Evolutionary conservation across 2,329 filamentous ascomycete genomes (phyloP).

Genomic region (Trichothecium sympodiale): DNA sequence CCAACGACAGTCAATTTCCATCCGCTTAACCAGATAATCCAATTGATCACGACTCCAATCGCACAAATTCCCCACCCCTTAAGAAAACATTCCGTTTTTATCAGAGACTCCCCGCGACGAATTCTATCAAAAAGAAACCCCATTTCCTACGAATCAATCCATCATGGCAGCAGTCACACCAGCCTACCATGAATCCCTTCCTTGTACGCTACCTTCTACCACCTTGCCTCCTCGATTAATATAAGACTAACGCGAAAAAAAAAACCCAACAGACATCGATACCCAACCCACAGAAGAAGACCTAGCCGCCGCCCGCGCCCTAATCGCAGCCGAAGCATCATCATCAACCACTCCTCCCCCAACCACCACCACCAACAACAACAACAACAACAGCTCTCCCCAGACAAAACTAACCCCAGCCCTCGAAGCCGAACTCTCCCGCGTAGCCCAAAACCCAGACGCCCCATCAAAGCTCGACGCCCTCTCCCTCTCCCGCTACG

Average conservation of each 20-base stretch:
- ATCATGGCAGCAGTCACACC: slow-evolving; percentile 18
- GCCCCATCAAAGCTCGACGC: slow-evolving; percentile 25
- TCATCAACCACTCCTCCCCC: slow-evolving; percentile 33
- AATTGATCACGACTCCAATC: too few species aligned
- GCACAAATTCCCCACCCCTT: too few species aligned
- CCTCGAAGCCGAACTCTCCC: slow-evolving; percentile 57
- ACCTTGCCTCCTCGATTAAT: too few species aligned
- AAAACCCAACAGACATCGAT: slow-evolving; percentile 62
- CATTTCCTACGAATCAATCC: too few species aligned
- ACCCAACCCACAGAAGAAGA: slow-evolving; percentile 50
- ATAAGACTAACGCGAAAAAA: slow-evolving; percentile 3
- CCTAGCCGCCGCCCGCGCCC: slow-evolving; percentile 54
- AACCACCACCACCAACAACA: slow-evolving; percentile 35
- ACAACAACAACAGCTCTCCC: slow-evolving; percentile 36
- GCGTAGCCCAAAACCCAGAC: slow-evolving; percentile 37
- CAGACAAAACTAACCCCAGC: slow-evolving; percentile 56
- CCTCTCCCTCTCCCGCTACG: slow-evolving; percentile 71
- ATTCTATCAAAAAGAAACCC: too few species aligned
- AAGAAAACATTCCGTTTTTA: too few species aligned
- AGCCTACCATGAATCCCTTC: slow-evolving; percentile 63
- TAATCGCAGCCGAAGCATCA: slow-evolving; percentile 57
- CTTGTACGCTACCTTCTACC: slow-evolving; percentile 47
- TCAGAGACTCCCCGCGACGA: too few species aligned
- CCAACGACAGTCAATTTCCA: too few species aligned
- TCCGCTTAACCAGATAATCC: too few species aligned